Conservation (phyloP, 2,329 filamentous ascomycete genomes). For the Aspergillus caelatus region DNA sequence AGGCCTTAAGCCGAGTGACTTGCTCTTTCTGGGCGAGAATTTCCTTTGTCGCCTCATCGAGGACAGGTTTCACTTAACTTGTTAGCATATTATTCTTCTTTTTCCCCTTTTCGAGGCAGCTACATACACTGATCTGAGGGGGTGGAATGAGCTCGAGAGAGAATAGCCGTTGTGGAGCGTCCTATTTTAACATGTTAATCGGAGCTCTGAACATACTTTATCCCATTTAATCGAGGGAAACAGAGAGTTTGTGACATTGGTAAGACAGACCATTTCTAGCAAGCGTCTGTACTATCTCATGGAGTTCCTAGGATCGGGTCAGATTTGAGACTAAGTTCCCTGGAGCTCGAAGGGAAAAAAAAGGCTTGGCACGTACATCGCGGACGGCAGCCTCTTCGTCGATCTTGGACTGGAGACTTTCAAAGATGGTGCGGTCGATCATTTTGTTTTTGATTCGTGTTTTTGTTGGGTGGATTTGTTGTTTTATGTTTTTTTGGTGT, state of each 20-base stretch:
- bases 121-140: slow-evolving; percentile 64
- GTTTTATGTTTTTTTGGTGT: slow-evolving; percentile 20
- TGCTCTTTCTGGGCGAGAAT: slow-evolving; percentile 74
- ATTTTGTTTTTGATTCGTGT: slow-evolving; percentile 45
- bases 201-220: neutral
- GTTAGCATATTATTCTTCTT: neutral
- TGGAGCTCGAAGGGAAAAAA: neutral
- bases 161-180: slow-evolving; percentile 75
- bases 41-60: slow-evolving; percentile 68
- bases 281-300: slow-evolving; percentile 77
- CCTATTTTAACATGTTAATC: slow-evolving; percentile 48
- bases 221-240: neutral
- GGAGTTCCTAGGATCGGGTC: slow-evolving; percentile 63
- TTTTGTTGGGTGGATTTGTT: neutral
- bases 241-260: neutral
- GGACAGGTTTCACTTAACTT: slow-evolving; percentile 64
- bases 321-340: neutral
- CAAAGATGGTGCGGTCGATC: slow-evolving; percentile 83
- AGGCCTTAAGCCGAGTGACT: slow-evolving; percentile 68
- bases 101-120: slow-evolving; percentile 13
- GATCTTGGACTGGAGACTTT: slow-evolving; percentile 82
- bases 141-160: slow-evolving; percentile 89
- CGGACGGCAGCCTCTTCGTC: slow-evolving; percentile 82
- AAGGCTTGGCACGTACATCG: slow-evolving; percentile 57
- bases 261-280: slow-evolving; percentile 67